Percentiles rank a stretch among this genome's conserved stretches.
phyloP scores from a whole-genome alignment of 179 eudicot genomes.

The Drosera spatulata region DNA sequence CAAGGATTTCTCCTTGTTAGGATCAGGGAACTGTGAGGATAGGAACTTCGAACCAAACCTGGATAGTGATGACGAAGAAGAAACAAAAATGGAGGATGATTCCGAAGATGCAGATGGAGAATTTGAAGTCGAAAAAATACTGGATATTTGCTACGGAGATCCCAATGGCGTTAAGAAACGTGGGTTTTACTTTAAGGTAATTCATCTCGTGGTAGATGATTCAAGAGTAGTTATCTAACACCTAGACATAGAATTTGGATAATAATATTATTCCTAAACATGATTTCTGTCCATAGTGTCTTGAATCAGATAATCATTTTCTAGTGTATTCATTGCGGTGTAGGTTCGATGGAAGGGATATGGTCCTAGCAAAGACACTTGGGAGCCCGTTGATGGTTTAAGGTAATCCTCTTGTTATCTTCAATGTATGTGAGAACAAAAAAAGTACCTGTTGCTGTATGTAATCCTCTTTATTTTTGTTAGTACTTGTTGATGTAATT shows the following conservation, averaged over 20 bases:
- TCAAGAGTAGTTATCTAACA: too few species aligned
- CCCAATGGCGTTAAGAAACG: conserved; percentile 11
- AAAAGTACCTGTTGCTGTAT: too few species aligned
- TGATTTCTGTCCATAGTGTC: too few species aligned
- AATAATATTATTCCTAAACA: too few species aligned
- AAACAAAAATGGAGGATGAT: conserved; percentile 2
- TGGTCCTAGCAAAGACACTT: conserved; percentile 17
- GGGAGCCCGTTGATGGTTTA: conserved; percentile 21
- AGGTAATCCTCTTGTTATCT: too few species aligned
- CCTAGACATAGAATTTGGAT: too few species aligned
- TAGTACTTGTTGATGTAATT: too few species aligned
- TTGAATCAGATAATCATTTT: too few species aligned
- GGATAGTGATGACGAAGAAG: conserved; percentile 8
- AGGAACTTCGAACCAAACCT: conserved; percentile 1
- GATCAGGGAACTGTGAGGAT: neutral
- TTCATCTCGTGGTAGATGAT: too few species aligned
- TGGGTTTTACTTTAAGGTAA: conserved; percentile 28
- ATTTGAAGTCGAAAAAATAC: conserved; percentile 28
- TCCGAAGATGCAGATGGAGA: conserved; percentile 9
- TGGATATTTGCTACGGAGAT: conserved; percentile 24
- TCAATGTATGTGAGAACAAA: too few species aligned
- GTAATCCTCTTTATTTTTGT: too few species aligned
- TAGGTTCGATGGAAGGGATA: conserved; percentile 27
- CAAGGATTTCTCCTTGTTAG: conserved; percentile 1
- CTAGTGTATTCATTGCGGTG: neutral